These are phyloP conservation scores for Candida arabinofermentans DNA, from an alignment of 805 yeast genomes.

Conservation along the genomic window DNA sequence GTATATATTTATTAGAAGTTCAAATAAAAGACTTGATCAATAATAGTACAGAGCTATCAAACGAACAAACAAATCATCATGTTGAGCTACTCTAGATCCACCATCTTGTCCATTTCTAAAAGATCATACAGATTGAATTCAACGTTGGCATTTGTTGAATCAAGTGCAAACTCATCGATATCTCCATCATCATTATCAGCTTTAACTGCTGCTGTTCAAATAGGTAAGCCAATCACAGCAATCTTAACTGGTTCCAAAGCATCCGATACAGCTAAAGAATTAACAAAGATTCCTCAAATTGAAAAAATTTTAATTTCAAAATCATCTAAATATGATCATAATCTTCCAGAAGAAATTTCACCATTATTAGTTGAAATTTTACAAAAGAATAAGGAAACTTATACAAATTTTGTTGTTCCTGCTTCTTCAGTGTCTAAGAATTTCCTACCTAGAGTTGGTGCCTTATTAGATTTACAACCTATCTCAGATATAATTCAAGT, in stretches of 20 bases:
- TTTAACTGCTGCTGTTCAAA: slow-evolving; percentile 68
- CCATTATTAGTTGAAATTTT: slow-evolving; percentile 56
- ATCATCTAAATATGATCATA: slow-evolving; percentile 57
- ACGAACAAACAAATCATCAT: too few relatives aligned
- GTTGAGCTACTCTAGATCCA: slow-evolving; percentile 5
- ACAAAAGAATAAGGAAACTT: slow-evolving; percentile 31
- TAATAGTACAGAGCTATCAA: not conserved
- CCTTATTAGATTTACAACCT: slow-evolving; percentile 82
- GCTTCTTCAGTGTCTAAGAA: slow-evolving; percentile 88
- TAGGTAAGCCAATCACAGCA: slow-evolving; percentile 80
- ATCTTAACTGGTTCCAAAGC: slow-evolving; percentile 66
- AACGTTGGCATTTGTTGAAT: slow-evolving; percentile 76
- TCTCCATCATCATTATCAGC: slow-evolving; percentile 70
- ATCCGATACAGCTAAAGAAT: slow-evolving; percentile 42
- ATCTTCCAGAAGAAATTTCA: slow-evolving; percentile 75
- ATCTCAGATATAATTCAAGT: slow-evolving; percentile 76
- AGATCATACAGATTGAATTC: slow-evolving; percentile 45
- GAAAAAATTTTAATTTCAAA: slow-evolving; percentile 55
- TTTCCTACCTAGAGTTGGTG: slow-evolving; percentile 82
- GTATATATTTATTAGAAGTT: too few relatives aligned
- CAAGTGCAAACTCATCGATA: slow-evolving; percentile 43
- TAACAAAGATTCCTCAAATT: slow-evolving; percentile 51
- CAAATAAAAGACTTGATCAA: too few relatives aligned
- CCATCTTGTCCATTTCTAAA: slow-evolving; percentile 2
- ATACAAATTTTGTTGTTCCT: slow-evolving; percentile 72